Conservation (phyloP, 106 monocot species). For the Vanilla planifolia region DNA sequence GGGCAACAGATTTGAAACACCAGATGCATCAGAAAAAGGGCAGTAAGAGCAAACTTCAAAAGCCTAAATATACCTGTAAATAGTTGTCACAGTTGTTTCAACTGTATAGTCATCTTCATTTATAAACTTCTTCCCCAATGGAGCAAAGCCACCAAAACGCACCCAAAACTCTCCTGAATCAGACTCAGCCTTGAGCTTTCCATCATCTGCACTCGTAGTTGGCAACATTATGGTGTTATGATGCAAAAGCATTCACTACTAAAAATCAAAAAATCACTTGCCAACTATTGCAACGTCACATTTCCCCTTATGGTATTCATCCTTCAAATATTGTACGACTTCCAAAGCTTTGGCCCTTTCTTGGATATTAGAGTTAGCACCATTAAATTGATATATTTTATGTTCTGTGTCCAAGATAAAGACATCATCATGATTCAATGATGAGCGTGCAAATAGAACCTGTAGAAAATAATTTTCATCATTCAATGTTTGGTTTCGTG, state of each 20-base stretch:
- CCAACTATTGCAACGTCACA: slow-evolving; percentile 40
- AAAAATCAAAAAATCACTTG: slow-evolving; percentile 5
- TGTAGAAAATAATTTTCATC: slow-evolving; percentile 1
- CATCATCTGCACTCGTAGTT: slow-evolving; percentile 16
- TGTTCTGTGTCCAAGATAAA: slow-evolving; percentile 46
- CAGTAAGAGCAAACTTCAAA: too few relatives aligned
- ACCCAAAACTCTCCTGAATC: slow-evolving; percentile 27
- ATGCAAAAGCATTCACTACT: too few relatives aligned
- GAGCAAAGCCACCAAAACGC: slow-evolving; percentile 5
- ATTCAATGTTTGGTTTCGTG: too few relatives aligned
- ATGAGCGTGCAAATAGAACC: slow-evolving; percentile 45
- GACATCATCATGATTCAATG: slow-evolving; percentile 47
- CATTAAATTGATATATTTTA: slow-evolving; percentile 51
- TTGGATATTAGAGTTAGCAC: slow-evolving; percentile 45
- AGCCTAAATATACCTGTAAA: slow-evolving; percentile 17
- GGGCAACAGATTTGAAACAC: too few relatives aligned
- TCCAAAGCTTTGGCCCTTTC: slow-evolving; percentile 57
- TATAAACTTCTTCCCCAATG: slow-evolving; percentile 5
- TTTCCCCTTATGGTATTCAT: slow-evolving; percentile 32
- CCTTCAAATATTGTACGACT: slow-evolving; percentile 44
- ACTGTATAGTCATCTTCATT: slow-evolving; percentile 13
- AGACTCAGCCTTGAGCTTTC: slow-evolving; percentile 19
- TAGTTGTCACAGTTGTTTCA: slow-evolving; percentile 4
- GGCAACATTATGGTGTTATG: not conserved
- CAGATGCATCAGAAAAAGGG: too few relatives aligned